A percentile compares a stretch with the other conserved stretches of the same genome.
These are phyloP conservation scores for Zymoseptoria ardabiliae DNA, from an alignment of 2,329 filamentous ascomycete species.

Conservation along the genomic window DNA sequence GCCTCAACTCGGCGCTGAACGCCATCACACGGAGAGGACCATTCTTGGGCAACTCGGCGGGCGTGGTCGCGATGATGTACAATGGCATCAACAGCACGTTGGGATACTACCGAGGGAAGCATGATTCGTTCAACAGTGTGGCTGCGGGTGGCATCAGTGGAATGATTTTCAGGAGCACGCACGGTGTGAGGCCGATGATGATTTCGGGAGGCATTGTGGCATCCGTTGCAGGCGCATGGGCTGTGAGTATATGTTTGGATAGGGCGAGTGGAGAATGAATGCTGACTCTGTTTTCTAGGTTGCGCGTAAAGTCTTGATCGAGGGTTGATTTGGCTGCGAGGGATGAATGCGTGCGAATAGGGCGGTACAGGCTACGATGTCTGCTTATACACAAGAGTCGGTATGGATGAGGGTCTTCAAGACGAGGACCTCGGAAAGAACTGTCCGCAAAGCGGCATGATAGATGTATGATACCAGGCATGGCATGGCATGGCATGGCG, in stretches of 20 bases:
- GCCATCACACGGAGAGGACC: conserved; percentile 86
- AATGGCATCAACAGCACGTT: conserved; percentile 85
- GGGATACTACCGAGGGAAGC: conserved; percentile 71
- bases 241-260: conserved; percentile 55
- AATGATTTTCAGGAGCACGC: conserved; percentile 93
- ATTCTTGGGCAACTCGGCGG: conserved; percentile 92
- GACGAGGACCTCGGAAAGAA: neutral
- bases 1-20: conserved; percentile 90
- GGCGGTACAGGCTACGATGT: neutral
- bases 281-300: conserved; percentile 12
- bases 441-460: neutral
- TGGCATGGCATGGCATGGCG: conserved; percentile 3
- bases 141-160: conserved; percentile 79
- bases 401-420: neutral
- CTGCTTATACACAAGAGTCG: neutral
- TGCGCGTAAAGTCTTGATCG: conserved; percentile 19
- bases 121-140: conserved; percentile 85
- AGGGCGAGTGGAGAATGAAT: neutral
- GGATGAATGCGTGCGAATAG: neutral
- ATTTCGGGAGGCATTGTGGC: conserved; percentile 89
- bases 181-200: conserved; percentile 83
- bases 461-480: conserved; percentile 1
- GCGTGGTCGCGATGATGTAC: conserved; percentile 92
- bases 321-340: conserved; percentile 6
- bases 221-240: conserved; percentile 77